Evolutionary conservation across 192 early-diverging fungal genomes (phyloP).

Genomic region (Pilobolus umbonatus): DNA sequence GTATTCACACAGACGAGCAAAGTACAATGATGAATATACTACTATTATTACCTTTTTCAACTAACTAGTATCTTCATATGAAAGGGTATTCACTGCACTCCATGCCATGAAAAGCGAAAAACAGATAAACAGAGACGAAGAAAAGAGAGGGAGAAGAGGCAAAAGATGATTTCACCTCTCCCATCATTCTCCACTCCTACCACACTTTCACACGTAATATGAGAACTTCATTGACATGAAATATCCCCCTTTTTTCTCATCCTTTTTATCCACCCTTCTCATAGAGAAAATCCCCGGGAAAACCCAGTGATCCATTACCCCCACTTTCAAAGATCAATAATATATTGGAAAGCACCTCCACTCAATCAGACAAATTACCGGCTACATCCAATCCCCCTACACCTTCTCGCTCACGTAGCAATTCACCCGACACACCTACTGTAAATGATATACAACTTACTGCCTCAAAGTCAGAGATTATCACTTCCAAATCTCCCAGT

Average conservation of each 20-base stretch:
- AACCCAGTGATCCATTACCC: too few species aligned
- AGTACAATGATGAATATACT: slow-evolving; percentile 23
- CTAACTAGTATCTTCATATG: not conserved
- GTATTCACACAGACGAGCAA: slow-evolving; percentile 79
- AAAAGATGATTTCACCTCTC: slow-evolving; percentile 11
- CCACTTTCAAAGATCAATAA: too few species aligned
- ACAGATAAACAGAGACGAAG: slow-evolving; percentile 56
- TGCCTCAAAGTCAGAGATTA: slow-evolving; percentile 1
- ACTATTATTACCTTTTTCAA: slow-evolving; percentile 1
- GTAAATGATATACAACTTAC: not conserved
- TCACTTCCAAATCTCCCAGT: not conserved
- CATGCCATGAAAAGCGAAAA: slow-evolving; percentile 63
- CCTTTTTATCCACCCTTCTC: too few species aligned
- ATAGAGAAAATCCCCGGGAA: too few species aligned
- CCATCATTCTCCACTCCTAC: not conserved
- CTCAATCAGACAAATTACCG: too few species aligned
- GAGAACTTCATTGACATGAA: too few species aligned
- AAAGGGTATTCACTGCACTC: slow-evolving; percentile 70
- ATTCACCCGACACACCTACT: slow-evolving; percentile 9
- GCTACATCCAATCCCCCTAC: slow-evolving; percentile 4
- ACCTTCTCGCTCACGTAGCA: slow-evolving; percentile 12
- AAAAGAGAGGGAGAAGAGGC: slow-evolving; percentile 32
- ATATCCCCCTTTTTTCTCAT: too few species aligned
- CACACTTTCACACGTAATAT: too few species aligned
- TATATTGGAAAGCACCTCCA: too few species aligned